Evolutionary conservation across 495 filamentous ascomycete genomes (phyloP), one percentile per base, ranked within the genome.

Genomic region (Talaromyces ruber): DNA sequence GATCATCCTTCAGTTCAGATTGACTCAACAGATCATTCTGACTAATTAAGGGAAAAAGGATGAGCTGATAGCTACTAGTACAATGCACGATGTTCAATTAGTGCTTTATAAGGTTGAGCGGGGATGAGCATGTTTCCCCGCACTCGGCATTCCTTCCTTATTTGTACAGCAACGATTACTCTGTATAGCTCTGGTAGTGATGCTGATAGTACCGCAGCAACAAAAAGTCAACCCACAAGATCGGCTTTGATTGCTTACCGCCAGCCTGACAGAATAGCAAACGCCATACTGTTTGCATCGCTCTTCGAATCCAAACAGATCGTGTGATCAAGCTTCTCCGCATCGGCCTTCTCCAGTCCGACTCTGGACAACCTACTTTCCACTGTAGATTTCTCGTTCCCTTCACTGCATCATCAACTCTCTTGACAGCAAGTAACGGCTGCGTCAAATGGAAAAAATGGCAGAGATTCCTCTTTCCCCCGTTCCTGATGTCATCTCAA

Each of bases 391-490:
- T 22, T 28, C 21, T 28, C 28, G 22, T 26, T 14, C 21, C 1
- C 50, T 1, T 53, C 7, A 0, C 0, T 53, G 11, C 2, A 14
- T 14, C 24, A 0, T 53, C 21, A 53, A 25, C 0, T 28, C 0
- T 28, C 50, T 28, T 6, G 6, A 18, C 24, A 25, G 11, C 50
- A 12, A 4, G 29, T 24, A 39, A 59, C 47, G 57, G 34, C 57
- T 11, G 22, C 57, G n/a, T 8, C 4, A 18, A 5, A 59, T 16
- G 11, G 30, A 59, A 21, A 59, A 59, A 4, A 59, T 9, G 43
- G 37, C 30, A 3, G 57, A 54, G 24, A 43, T 61, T 18, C 59
- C 59, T 14, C 59, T 61, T n/a, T 45, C 59, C 2, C 60, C 60
- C 2, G 50, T 55, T 3, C 32, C 60, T 0, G 53, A 57, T 14